Evolutionary conservation across 1,139 yeast species (phyloP).

Genomic region (Kurtzmaniella quercitrusa): DNA sequence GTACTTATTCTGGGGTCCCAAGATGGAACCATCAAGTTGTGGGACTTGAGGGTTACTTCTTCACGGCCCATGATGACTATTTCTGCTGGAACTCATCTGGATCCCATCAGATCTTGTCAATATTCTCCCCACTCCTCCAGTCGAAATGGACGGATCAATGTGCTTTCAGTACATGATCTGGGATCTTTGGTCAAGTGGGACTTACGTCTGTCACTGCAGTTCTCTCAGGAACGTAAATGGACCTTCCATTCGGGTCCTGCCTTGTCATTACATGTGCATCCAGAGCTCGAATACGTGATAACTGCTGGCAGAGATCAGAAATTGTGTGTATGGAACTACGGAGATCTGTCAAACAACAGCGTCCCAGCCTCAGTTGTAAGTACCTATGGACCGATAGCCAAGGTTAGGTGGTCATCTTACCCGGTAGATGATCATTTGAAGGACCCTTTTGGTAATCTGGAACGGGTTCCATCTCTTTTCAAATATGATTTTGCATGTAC

Average conservation of each 20-base stretch:
- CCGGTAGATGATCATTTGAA: slow-evolving; percentile 27
- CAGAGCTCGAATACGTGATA: slow-evolving; percentile 71
- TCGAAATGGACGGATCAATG: slow-evolving; percentile 26
- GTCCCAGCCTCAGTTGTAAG: slow-evolving; percentile 69
- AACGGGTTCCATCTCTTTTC: slow-evolving; percentile 19
- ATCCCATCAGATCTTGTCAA: slow-evolving; percentile 61
- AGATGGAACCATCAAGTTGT: slow-evolving; percentile 81
- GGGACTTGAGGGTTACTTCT: slow-evolving; percentile 68
- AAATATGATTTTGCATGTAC: slow-evolving; percentile 72
- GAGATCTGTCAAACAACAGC: slow-evolving; percentile 28
- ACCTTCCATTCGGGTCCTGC: slow-evolving; percentile 95
- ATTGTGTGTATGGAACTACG: slow-evolving; percentile 71
- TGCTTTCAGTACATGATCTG: slow-evolving; percentile 73
- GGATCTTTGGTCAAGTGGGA: slow-evolving; percentile 89
- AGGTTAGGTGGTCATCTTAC: slow-evolving; percentile 62
- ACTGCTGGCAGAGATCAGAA: slow-evolving; percentile 94
- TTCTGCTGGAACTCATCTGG: slow-evolving; percentile 50
- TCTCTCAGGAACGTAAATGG: slow-evolving; percentile 63
- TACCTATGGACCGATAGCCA: slow-evolving; percentile 74
- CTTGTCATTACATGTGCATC: slow-evolving; percentile 83
- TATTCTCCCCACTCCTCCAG: slow-evolving; percentile 47
- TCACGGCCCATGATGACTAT: slow-evolving; percentile 44
- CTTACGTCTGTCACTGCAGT: slow-evolving; percentile 38
- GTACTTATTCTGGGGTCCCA: slow-evolving; percentile 80
- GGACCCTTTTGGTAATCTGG: slow-evolving; percentile 13